Evolutionary conservation across 2,329 filamentous ascomycete genomes (phyloP), one percentile per base, ranked within the genome.

Genomic region (Penicillium sp.): DNA sequence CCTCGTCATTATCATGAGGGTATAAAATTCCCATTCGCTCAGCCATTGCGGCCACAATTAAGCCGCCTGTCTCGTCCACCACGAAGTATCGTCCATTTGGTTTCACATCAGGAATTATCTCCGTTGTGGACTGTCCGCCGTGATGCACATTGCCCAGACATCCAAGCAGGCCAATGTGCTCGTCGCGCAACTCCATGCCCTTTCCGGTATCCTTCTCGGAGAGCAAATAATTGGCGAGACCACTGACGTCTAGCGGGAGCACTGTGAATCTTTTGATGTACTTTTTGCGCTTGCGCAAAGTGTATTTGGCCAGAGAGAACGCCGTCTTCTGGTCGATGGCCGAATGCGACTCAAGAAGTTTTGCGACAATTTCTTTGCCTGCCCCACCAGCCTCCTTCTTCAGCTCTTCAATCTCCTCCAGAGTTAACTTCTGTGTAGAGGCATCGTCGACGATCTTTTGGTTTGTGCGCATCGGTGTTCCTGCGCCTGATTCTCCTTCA

Each of bases 251-350:
- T 65, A 98, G 78, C 0, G 93, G 93, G 51, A 96, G 74, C 1
- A 95, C 85, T 0, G 90, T 91, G 69, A 99, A 98, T 13, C 92
- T 83, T 67, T 90, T 88, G 62, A 98, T 84, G 72, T 96, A 98
- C 76, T 99, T 99, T 72, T 88, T 93, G 62, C 90, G 89, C 79
- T 99, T 99, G 46, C 96, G 82, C 19, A 98, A 80, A 69, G 95
- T 96, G 76, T 99, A 99, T 75, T 99, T 99, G 44, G 93, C 93
- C 56, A 97, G 80, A 2, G 92, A 96, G 70, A 96, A 99, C 0
- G 87, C 83, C 0, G 95, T 98, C 81, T 99, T 99, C 78, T 98
- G 90, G 65, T 96, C 92, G 44, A 99, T 83, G 1, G 89, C 90
- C 19, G 90, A 88, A 74, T 99, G 95, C 44, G 92, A 95, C 29